phyloP scores from a whole-genome alignment of 202 grass and related monocot genomes.

The Hordeum pubiflorum region DNA sequence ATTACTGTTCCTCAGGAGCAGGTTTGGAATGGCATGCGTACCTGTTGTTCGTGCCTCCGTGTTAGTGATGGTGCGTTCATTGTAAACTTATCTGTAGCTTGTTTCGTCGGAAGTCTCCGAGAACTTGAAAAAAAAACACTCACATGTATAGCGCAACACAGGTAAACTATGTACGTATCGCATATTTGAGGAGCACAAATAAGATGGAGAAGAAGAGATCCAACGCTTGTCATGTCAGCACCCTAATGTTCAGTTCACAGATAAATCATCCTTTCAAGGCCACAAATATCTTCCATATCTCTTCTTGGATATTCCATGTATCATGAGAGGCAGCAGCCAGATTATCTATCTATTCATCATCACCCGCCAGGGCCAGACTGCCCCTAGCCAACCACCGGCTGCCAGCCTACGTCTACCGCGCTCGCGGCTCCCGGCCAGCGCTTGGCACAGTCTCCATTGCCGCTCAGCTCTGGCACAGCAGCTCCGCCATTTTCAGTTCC shows the following conservation, averaged over 20 bases:
- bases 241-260: background rate
- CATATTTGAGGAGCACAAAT: too few species aligned
- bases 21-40: background rate
- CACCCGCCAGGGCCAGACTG: constrained; percentile 8
- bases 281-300: background rate
- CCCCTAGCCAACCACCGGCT: constrained; percentile 16
- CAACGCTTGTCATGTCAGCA: background rate
- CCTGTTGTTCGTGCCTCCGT: background rate
- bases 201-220: too few species aligned
- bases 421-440: background rate
- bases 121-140: too few species aligned
- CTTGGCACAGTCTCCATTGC: constrained; percentile 24
- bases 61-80: background rate
- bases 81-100: background rate
- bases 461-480: constrained; percentile 18
- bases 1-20: background rate
- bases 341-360: constrained; percentile 15
- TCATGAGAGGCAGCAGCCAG: background rate
- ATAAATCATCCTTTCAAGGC: background rate
- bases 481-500: background rate
- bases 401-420: background rate
- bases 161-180: too few species aligned
- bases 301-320: background rate
- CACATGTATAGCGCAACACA: too few species aligned
- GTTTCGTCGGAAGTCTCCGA: background rate